phyloP scores from a whole-genome alignment of 2,329 filamentous ascomycete species.

The Pseudogymnoascus pannorum region DNA sequence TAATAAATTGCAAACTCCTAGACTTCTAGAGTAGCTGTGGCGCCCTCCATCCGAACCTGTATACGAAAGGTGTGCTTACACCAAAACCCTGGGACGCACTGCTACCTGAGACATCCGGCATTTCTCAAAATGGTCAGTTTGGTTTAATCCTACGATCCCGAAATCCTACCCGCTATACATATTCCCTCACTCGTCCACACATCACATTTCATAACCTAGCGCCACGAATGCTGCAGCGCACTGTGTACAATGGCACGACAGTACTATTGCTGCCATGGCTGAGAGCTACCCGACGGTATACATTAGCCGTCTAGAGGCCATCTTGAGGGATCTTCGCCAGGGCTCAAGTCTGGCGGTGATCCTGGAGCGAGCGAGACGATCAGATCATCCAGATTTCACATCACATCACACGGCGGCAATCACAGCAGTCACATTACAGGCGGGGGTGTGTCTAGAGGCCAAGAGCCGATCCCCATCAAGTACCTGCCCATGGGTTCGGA shows the following conservation, averaged over 20 bases:
- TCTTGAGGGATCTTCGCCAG: neutral
- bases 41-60: neutral
- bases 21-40: too few relatives aligned
- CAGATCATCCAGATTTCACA: neutral
- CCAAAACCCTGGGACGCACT: neutral
- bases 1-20: too few relatives aligned
- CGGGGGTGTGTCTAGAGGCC: neutral
- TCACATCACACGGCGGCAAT: neutral
- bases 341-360: neutral
- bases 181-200: neutral
- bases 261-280: neutral
- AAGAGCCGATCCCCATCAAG: neutral
- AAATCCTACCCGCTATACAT: neutral
- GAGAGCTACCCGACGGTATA: too few relatives aligned
- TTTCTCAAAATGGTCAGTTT: neutral
- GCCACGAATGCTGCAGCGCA: neutral
- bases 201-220: neutral
- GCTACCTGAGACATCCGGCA: neutral
- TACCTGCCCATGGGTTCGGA: neutral
- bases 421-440: neutral
- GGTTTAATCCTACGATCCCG: neutral
- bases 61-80: neutral
- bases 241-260: neutral
- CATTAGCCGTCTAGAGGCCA: neutral
- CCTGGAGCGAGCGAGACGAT: neutral